These are phyloP conservation scores for Russula sp. DNA, from an alignment of 768 basidiomycete genomes.

Conservation along the genomic window DNA sequence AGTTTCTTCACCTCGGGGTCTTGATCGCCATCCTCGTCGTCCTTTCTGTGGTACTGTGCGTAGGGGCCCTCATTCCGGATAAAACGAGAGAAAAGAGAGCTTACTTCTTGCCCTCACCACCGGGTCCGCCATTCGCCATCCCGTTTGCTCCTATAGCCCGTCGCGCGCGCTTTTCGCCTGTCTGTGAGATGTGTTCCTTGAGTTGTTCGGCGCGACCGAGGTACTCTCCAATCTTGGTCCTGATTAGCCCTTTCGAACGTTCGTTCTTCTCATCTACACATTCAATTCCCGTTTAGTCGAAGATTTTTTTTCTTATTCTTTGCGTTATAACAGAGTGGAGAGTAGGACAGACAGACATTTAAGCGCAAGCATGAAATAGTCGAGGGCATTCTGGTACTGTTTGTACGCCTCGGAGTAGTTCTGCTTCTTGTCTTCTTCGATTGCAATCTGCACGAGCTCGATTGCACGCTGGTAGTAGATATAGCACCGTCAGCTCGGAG, in stretches of 20 bases:
- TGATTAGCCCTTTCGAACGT: conserved; percentile 80
- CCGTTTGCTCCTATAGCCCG: conserved; percentile 48
- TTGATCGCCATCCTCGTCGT: conserved; percentile 60
- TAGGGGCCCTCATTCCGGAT: not conserved
- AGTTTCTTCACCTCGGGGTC: conserved; percentile 97
- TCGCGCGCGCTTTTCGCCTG: conserved; percentile 57
- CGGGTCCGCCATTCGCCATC: conserved; percentile 34
- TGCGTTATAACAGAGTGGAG: not conserved
- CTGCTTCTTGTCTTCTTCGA: conserved; percentile 87
- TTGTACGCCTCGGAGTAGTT: conserved; percentile 95
- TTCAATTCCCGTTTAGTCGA: not conserved
- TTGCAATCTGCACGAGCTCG: conserved; percentile 87
- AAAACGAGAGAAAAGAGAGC: conserved; percentile 17
- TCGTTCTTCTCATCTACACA: conserved; percentile 87
- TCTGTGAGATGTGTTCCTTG: conserved; percentile 70
- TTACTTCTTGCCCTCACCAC: conserved; percentile 35
- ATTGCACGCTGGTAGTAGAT: conserved; percentile 57
- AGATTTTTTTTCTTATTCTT: not conserved
- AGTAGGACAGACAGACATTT: conserved; percentile 56
- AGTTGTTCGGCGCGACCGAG: conserved; percentile 86
- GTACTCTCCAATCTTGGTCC: conserved; percentile 86
- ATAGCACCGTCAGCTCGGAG: not conserved
- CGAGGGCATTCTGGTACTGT: conserved; percentile 89
- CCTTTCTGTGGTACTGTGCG: conserved; percentile 31
- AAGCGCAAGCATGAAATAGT: conserved; percentile 97